These are phyloP conservation scores for Ascochyta koolunga DNA, from an alignment of 2,329 filamentous ascomycete genomes.

Conservation along the genomic window DNA sequence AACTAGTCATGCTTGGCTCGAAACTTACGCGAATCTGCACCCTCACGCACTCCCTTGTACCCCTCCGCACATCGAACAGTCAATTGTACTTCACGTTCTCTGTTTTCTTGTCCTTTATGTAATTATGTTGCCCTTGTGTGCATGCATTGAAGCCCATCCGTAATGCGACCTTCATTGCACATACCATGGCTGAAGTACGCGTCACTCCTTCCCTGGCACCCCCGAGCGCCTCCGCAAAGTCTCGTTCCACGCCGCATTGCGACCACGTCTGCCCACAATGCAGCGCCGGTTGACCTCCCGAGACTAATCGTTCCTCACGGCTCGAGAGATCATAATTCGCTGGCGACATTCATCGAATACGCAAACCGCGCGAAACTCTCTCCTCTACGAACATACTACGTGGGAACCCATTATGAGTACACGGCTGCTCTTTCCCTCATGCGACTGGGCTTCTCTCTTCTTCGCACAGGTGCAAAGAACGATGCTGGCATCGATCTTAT, in stretches of 20 bases:
- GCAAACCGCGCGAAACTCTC: constrained; percentile 63
- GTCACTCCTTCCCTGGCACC: constrained; percentile 29
- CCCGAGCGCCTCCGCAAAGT: constrained; percentile 27
- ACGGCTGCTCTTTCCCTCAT: constrained; percentile 63
- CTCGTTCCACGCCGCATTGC: constrained; percentile 36
- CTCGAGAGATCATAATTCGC: constrained; percentile 63
- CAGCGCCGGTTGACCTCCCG: constrained; percentile 35
- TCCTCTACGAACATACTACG: constrained; percentile 64
- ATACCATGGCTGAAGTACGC: constrained; percentile 29
- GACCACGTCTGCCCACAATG: constrained; percentile 31
- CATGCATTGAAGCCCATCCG: constrained; percentile 4
- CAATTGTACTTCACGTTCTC: not conserved
- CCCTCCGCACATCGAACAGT: not conserved
- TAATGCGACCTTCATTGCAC: constrained; percentile 38
- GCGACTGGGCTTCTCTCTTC: constrained; percentile 67
- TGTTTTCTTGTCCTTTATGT: constrained; percentile 15
- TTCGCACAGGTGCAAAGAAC: constrained; percentile 67
- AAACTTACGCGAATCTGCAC: constrained; percentile 27
- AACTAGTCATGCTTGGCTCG: constrained; percentile 27
- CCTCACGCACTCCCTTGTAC: not conserved
- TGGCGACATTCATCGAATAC: constrained; percentile 70
- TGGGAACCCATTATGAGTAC: constrained; percentile 82
- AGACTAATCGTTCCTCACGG: constrained; percentile 37
- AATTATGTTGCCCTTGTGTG: constrained; percentile 30
- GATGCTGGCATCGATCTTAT: constrained; percentile 78